Evolutionary conservation across 2,329 filamentous ascomycete species (phyloP), one percentile per base, ranked within the genome.

Genomic region (Colletotrichum tamarilloi): DNA sequence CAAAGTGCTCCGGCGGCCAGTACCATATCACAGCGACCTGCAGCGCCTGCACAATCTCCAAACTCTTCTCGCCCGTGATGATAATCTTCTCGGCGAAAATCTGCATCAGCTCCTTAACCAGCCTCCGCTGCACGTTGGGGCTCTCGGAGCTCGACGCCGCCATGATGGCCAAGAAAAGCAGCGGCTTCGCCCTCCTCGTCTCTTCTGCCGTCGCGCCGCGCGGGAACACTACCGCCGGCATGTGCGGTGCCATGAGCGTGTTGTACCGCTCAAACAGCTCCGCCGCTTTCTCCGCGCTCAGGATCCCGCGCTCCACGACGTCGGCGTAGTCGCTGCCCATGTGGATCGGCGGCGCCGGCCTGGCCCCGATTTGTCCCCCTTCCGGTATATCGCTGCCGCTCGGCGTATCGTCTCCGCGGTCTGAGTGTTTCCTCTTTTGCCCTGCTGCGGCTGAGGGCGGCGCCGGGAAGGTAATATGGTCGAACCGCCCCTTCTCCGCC

Each of bases 21-120:
- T 97, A 97, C 94, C 95, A 97, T 24, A 95, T 89, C n/a, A 92
- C 91, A 7, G 91, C 87, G 4, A 97, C 85, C 71, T 94, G 88
- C 53, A 97, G 84, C 1, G 94, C 90, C 82, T 98, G 95, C 9
- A 97, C 90, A 7, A 97, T 85, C 81, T 97, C 95, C 22, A 98
- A 83, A 46, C 90, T 94, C 85, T 97, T 97, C 77, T 95, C 92
- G 14, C 94, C 94, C 7, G 90, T 89, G 35, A 95, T 85, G 76
- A 97, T 89, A 53, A 96, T 88, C 76, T 91, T 91, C 57, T 97
- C 92, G 3, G 93, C 94, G 67, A 97, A 89, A 12, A 91, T 85
- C 74, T 91, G 90, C 84, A 95, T 93, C 68, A 95, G 83, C 77
- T 97, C 92, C 73, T 88, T 89, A 11, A 92, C 88, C 16, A 97